Evolutionary conservation across 768 basidiomycete genomes (phyloP).

Genomic region (Steccherinum ochraceum): DNA sequence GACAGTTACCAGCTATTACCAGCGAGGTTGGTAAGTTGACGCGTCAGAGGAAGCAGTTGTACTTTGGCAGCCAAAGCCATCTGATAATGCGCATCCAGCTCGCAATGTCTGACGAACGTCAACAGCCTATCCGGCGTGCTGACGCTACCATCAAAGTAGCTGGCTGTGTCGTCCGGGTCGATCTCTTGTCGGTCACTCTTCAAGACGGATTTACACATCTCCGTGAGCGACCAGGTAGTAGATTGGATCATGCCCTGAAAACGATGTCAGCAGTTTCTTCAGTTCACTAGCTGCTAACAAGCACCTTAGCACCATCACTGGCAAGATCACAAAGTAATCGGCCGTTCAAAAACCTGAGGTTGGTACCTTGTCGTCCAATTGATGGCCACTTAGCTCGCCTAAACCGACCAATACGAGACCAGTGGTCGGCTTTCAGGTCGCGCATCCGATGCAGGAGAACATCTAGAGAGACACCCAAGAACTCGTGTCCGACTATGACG

Average conservation of each 20-base stretch:
- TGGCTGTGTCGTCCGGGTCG: conserved; percentile 90
- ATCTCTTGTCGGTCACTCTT: conserved; percentile 86
- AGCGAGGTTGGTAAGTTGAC: conserved; percentile 90
- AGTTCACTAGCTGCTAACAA: conserved; percentile 14
- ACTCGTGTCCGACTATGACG: conserved; percentile 91
- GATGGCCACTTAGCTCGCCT: conserved; percentile 76
- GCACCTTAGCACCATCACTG: conserved; percentile 91
- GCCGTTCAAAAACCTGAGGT: conserved; percentile 77
- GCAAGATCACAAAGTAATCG: conserved; percentile 88
- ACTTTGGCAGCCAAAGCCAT: conserved; percentile 96
- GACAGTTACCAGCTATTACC: conserved; percentile 87
- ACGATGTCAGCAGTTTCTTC: not conserved
- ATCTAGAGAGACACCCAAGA: conserved; percentile 84
- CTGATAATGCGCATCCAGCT: conserved; percentile 92
- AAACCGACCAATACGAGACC: conserved; percentile 91
- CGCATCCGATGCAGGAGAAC: conserved; percentile 88
- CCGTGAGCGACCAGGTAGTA: conserved; percentile 96
- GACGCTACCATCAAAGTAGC: conserved; percentile 82
- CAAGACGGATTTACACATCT: conserved; percentile 92
- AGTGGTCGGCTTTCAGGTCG: conserved; percentile 86
- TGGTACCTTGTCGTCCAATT: conserved; percentile 78
- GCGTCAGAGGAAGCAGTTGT: conserved; percentile 87
- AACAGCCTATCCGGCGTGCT: conserved; percentile 71
- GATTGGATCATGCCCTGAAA: conserved; percentile 90
- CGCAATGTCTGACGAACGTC: conserved; percentile 89